Evolutionary conservation across 2,329 filamentous ascomycete genomes (phyloP), one percentile per base, ranked within the genome.

Genomic region (Berkeleyomyces rouxiae): DNA sequence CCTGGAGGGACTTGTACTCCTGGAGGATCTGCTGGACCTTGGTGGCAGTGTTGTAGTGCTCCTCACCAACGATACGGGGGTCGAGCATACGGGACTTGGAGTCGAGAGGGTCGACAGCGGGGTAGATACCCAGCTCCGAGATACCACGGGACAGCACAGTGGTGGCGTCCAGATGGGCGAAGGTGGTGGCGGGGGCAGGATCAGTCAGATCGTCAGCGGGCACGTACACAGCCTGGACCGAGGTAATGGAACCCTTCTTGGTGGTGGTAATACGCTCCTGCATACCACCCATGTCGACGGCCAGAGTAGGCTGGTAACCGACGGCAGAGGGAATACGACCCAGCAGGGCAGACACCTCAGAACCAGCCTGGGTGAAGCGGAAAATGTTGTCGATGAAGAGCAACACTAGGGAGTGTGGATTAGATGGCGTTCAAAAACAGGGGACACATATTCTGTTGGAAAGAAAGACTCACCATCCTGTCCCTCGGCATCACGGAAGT

Each of bases 351-450:
- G 92, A 97, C 85, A 99, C 93, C 82, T 99, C 93, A 73, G 93
- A 97, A 91, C 93, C 93, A 77, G 93, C 93, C 82, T 97, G 92
- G 69, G 92, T 96, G 85, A 97, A 97, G 74, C 93, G 88, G 90
- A 96, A 97, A 80, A 99, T 97, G 85, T 99, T 99, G 87, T 99
- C 93, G 77, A 97, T 97, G 84, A 97, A 96, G 77, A 96, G 90
- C 75, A 96, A 83, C 84, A 96, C 90, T 87, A 64, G 9, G 37
- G 16, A 33, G 23, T 23, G 23, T 7, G 31, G 11, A 47, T 61
- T 49, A 49, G 31, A 23, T 23, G 23, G 23, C 23, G 23, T 23
- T 11, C 7, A 51, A 7, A 16, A n/a, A 53, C 39, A 33, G 7
- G 4, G 2, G 10, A 44, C 7, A 2, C 31, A 59, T 10, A 37